These are phyloP conservation scores for Aureobasidium zeae DNA, from an alignment of 2,329 filamentous ascomycete genomes.

Conservation along the genomic window DNA sequence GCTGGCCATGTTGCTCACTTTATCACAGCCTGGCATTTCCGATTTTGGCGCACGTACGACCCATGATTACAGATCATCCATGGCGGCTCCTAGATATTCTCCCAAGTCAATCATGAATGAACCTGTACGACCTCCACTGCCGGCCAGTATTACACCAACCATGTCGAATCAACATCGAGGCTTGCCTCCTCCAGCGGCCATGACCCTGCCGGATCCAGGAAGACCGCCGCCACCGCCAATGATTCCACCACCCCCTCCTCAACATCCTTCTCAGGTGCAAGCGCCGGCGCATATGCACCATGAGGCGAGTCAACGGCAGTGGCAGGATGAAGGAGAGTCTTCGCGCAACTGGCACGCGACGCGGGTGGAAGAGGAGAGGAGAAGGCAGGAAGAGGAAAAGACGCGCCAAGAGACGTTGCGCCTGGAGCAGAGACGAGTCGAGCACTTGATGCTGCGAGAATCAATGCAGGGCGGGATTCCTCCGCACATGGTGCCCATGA, in stretches of 20 bases:
- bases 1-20: constrained; percentile 41
- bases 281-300: constrained; percentile 14
- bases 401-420: constrained; percentile 42
- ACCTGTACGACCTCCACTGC: constrained; percentile 32
- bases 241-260: constrained; percentile 29
- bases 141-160: constrained; percentile 33
- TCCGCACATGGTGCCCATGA: constrained; percentile 43
- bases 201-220: constrained; percentile 42
- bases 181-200: constrained; percentile 44
- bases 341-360: constrained; percentile 44
- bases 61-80: constrained; percentile 41
- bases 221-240: constrained; percentile 27
- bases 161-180: constrained; percentile 46
- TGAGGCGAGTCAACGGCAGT: constrained; percentile 4
- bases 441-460: constrained; percentile 44
- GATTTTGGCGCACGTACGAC: constrained; percentile 40
- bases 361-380: constrained; percentile 44
- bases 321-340: constrained; percentile 41
- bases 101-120: constrained; percentile 33
- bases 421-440: constrained; percentile 44
- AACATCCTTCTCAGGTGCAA: no score
- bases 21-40: constrained; percentile 39
- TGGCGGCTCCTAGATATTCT: constrained; percentile 32
- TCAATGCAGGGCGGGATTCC: constrained; percentile 44
- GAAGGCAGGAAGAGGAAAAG: constrained; percentile 46